phyloP scores from a whole-genome alignment of 1,284 basidiomycete genomes.

The Cutaneotrichosporon mucoides region DNA sequence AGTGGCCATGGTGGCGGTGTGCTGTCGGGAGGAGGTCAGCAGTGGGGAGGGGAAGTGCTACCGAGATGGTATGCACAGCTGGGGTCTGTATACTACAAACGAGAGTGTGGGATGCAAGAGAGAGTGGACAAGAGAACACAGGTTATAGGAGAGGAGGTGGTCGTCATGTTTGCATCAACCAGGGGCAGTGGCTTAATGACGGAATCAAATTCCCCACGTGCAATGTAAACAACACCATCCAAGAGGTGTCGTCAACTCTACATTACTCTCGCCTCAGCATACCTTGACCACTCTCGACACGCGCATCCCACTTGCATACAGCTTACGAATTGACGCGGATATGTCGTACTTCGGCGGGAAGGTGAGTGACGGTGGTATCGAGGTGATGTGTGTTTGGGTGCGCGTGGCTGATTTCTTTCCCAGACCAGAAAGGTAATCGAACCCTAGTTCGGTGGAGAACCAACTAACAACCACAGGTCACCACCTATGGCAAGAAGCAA shows the following conservation, averaged over 20 bases:
- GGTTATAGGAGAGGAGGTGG: neutral
- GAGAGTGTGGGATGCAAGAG: neutral
- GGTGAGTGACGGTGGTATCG: constrained; percentile 21
- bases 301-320: neutral
- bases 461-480: constrained; percentile 29
- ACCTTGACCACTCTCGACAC: neutral
- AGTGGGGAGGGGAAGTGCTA: neutral
- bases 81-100: neutral
- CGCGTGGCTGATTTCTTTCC: constrained; percentile 34
- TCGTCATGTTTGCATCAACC: neutral
- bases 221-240: neutral
- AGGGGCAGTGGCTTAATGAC: neutral
- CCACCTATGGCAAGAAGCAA: constrained; percentile 43
- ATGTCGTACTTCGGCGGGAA: constrained; percentile 33
- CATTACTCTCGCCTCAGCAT: neutral
- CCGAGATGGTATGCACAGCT: neutral
- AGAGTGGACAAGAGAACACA: neutral
- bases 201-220: constrained; percentile 13
- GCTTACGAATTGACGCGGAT: neutral
- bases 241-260: neutral
- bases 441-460: too few relatives aligned
- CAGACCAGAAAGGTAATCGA: constrained; percentile 40
- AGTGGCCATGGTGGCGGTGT: constrained; percentile 3
- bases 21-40: neutral
- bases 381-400: too few relatives aligned